Conservation (phyloP, 768 basidiomycete genomes). For the Termitomyces sp. region DNA sequence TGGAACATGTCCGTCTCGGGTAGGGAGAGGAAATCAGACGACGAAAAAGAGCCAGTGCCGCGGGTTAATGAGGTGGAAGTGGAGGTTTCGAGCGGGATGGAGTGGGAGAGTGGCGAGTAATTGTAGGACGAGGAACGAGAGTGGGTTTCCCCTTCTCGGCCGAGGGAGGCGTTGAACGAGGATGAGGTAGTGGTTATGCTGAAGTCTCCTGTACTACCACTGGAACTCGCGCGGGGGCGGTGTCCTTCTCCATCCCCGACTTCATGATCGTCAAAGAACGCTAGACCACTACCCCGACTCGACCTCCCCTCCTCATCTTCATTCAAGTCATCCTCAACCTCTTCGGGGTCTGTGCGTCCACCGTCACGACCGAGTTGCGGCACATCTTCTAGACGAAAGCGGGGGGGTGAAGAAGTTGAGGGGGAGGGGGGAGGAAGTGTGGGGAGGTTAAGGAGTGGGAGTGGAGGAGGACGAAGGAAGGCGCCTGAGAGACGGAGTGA, state of each 20-base stretch:
- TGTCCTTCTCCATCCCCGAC: neutral
- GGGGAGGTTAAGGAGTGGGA: conserved; percentile 45
- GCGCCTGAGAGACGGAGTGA: conserved; percentile 13
- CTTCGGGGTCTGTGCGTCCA: neutral
- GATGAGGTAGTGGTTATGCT: neutral
- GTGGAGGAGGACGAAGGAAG: conserved; percentile 22
- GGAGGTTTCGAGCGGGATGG: neutral
- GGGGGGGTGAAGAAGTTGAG: neutral
- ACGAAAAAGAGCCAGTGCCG: neutral
- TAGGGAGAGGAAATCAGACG: conserved; percentile 14
- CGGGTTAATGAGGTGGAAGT: neutral
- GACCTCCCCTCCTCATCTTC: conserved; percentile 9
- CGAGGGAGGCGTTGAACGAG: neutral
- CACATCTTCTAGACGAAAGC: conserved; percentile 40
- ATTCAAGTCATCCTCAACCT: conserved; percentile 13
- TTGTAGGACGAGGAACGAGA: conserved; percentile 21
- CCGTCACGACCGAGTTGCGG: conserved; percentile 39
- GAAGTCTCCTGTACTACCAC: neutral
- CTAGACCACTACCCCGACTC: conserved; percentile 1
- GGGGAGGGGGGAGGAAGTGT: conserved; percentile 29
- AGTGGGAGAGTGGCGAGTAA: conserved; percentile 9
- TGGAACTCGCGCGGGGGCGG: conserved; percentile 4
- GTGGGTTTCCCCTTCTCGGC: conserved; percentile 3
- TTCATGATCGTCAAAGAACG: conserved; percentile 1
- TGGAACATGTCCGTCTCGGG: conserved; percentile 22